A percentile compares a stretch with the other conserved stretches of the same genome.
phyloP scores from a whole-genome alignment of 345 rosid genomes.

The Gossypium stocksii region DNA sequence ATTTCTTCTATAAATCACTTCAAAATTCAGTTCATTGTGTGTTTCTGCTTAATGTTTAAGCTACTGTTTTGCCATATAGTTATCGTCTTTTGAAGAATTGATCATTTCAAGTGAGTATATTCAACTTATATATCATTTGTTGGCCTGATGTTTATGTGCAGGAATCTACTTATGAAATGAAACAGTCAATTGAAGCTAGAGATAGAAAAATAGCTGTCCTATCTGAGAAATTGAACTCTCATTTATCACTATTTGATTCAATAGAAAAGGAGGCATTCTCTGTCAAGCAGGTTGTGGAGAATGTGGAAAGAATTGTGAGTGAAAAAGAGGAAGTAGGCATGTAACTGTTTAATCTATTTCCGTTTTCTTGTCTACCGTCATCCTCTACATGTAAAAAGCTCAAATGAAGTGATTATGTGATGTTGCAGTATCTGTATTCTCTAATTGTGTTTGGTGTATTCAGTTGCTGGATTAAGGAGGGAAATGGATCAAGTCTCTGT shows the following conservation, averaged over 20 bases:
- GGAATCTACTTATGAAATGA: constrained; percentile 76
- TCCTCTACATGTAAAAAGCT: background rate
- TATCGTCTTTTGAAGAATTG: background rate
- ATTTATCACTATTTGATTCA: constrained; percentile 63
- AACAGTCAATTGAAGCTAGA: constrained; percentile 46
- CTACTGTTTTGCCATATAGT: background rate
- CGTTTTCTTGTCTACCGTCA: constrained; percentile 5
- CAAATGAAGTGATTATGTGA: constrained; percentile 14
- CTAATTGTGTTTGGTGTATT: constrained; percentile 21
- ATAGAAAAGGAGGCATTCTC: constrained; percentile 72
- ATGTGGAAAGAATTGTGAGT: constrained; percentile 48
- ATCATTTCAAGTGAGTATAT: background rate
- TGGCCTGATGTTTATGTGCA: constrained; percentile 28
- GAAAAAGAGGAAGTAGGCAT: constrained; percentile 79
- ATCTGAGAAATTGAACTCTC: constrained; percentile 55
- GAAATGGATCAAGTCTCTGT: constrained; percentile 57
- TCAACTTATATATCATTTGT: background rate
- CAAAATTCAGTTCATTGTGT: background rate
- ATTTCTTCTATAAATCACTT: background rate
- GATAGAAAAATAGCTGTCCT: constrained; percentile 47
- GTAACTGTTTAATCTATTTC: constrained; percentile 32
- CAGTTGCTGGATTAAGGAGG: constrained; percentile 64
- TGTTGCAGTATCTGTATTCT: constrained; percentile 9
- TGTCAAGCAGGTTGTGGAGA: constrained; percentile 51
- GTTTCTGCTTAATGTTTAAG: background rate